Evolutionary conservation across 2,329 filamentous ascomycete genomes (phyloP), one percentile per base, ranked within the genome.

Genomic region (Neoarthrinium moseri): DNA sequence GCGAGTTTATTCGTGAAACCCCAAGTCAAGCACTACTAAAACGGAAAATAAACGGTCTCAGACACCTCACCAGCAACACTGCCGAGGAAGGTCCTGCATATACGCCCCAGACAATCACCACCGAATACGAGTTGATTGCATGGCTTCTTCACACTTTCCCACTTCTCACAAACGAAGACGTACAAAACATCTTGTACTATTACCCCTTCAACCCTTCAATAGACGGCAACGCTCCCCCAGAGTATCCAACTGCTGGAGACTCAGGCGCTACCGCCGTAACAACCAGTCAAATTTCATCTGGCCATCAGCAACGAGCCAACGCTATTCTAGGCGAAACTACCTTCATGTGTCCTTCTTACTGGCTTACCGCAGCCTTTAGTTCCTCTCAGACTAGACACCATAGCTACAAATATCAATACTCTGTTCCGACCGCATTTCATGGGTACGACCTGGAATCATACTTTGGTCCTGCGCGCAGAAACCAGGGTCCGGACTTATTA

Each of bases 321-420:
- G 76, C 79, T 54, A 71, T 82, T 38, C 76, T 74, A 50, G 75
- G 72, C 33, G 79, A 83, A 58, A 66, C 71, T 1, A 76, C 74
- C 2, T 81, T 81, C 49, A 66, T 75, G 34, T 83, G 80, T 55
- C 73, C 78, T 0, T 70, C 73, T 0, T 80, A 81, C 40, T 32
- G 26, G 27, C 29, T 43, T 6, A 29, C 40, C 55, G 5, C 23
- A 5, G 24, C 13, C n/a, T 40, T n/a, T n/a, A n/a, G n/a, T n/a
- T n/a, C n/a, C n/a, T n/a, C n/a, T n/a, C n/a, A n/a, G n/a, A n/a
- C n/a, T n/a, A n/a, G n/a, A n/a, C n/a, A n/a, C n/a, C n/a, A n/a
- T n/a, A n/a, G n/a, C n/a, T n/a, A n/a, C n/a, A n/a, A n/a, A n/a
- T n/a, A n/a, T n/a, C n/a, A n/a, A n/a, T n/a, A n/a, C n/a, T n/a